Evolutionary conservation across 1,284 basidiomycete genomes (phyloP).

Genomic region (Trichosporon ovoides): DNA sequence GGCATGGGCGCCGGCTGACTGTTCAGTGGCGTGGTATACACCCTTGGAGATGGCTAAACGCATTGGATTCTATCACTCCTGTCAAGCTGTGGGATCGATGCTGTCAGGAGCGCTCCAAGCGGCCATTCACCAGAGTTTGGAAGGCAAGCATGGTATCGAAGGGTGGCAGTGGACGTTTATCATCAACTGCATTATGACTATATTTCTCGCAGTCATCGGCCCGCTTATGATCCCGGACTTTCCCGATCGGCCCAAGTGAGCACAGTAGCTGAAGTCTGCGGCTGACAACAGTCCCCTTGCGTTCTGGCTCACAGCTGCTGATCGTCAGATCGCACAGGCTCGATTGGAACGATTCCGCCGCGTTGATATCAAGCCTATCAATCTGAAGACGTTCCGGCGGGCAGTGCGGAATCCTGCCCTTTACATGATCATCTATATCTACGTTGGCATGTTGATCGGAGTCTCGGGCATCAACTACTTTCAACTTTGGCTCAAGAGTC

Average conservation of each 20-base stretch:
- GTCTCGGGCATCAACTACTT: constrained; percentile 34
- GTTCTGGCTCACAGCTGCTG: constrained; percentile 36
- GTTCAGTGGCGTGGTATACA: constrained; percentile 26
- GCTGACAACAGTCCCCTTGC: constrained; percentile 25
- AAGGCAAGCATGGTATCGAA: constrained; percentile 18
- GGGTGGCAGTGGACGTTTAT: constrained; percentile 53
- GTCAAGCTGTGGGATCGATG: constrained; percentile 19
- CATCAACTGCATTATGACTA: constrained; percentile 21
- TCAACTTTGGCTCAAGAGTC: constrained; percentile 51
- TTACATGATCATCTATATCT: constrained; percentile 34
- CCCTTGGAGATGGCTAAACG: constrained; percentile 26
- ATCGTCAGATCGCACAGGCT: constrained; percentile 49
- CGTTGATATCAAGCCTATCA: constrained; percentile 50
- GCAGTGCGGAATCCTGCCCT: constrained; percentile 23
- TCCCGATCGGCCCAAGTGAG: constrained; percentile 22
- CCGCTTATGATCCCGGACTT: constrained; percentile 48
- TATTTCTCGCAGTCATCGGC: constrained; percentile 14
- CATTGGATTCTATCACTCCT: constrained; percentile 24
- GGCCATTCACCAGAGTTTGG: constrained; percentile 13
- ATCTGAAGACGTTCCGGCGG: constrained; percentile 41
- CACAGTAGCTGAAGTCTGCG: not conserved
- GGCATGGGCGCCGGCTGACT: not conserved
- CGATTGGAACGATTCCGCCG: constrained; percentile 24
- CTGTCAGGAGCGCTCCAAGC: constrained; percentile 18
- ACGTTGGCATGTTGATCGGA: constrained; percentile 19